These are phyloP conservation scores for Verbena officinalis DNA, from an alignment of 257 asterid species.

Conservation along the genomic window DNA sequence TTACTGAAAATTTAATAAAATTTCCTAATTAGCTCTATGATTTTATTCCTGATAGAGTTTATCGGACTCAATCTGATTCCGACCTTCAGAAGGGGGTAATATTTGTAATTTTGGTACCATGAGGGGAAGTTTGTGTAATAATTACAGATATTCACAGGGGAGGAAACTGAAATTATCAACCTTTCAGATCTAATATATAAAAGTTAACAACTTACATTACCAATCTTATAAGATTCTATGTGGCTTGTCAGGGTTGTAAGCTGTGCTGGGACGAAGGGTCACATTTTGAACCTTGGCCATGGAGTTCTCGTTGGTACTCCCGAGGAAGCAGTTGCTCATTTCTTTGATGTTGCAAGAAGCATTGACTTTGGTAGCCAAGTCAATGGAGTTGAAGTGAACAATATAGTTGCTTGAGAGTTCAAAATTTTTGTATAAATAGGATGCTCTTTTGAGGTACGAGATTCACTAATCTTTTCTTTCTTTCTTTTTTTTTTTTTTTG, in stretches of 20 bases:
- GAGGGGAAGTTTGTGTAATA: too few species aligned
- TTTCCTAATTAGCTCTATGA: too few species aligned
- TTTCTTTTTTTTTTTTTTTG: too few species aligned
- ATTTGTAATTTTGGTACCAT: not conserved
- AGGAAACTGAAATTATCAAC: not conserved
- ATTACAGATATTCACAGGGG: too few species aligned
- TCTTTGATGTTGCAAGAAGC: constrained; percentile 79
- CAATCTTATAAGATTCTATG: constrained; percentile 23
- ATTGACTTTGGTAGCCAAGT: constrained; percentile 44
- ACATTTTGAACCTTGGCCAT: constrained; percentile 92
- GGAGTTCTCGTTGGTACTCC: constrained; percentile 98
- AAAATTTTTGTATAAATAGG: constrained; percentile 18
- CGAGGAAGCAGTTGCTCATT: constrained; percentile 92
- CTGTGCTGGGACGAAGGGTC: constrained; percentile 78
- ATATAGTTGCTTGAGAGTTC: constrained; percentile 49
- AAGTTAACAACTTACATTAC: not conserved
- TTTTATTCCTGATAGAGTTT: too few species aligned
- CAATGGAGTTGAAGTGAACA: constrained; percentile 37
- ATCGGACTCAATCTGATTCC: too few species aligned
- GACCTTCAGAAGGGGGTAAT: too few species aligned
- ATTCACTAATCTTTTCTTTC: constrained; percentile 17
- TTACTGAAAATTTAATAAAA: too few species aligned
- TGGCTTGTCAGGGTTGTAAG: constrained; percentile 68
- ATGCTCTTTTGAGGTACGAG: constrained; percentile 29
- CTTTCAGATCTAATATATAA: not conserved